A percentile compares a stretch with the other conserved stretches of the same genome.
Conservation (phyloP, 495 filamentous ascomycete genomes). For the Aspergillus sparsus region DNA sequence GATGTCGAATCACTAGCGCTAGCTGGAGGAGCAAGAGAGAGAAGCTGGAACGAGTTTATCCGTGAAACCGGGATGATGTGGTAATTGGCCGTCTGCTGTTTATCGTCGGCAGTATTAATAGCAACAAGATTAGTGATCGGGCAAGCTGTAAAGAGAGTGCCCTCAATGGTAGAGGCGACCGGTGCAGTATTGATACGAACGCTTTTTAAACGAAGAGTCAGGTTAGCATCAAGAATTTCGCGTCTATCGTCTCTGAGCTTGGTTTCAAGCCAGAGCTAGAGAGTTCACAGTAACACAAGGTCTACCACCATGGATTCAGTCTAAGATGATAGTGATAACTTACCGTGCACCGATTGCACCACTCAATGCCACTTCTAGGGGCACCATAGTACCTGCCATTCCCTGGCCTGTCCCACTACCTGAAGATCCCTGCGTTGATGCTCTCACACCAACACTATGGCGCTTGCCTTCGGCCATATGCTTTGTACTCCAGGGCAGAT, state of each 20-base stretch:
- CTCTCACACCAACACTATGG: slow-evolving; percentile 45
- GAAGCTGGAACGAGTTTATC: slow-evolving; percentile 59
- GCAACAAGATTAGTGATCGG: slow-evolving; percentile 66
- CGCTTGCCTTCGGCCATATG: slow-evolving; percentile 52
- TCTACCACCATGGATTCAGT: background rate
- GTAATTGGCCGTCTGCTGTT: slow-evolving; percentile 57
- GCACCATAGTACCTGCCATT: slow-evolving; percentile 45
- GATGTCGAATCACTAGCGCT: slow-evolving; percentile 40
- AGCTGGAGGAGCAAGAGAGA: slow-evolving; percentile 41
- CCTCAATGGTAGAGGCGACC: slow-evolving; percentile 56
- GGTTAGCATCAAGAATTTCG: slow-evolving; percentile 3
- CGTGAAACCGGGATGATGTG: slow-evolving; percentile 64
- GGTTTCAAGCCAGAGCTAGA: background rate
- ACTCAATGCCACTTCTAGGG: slow-evolving; percentile 51
- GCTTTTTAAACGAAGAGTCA: slow-evolving; percentile 35
- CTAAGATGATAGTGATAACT: slow-evolving; percentile 15
- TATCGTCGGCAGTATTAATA: slow-evolving; percentile 53
- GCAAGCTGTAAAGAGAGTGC: slow-evolving; percentile 66
- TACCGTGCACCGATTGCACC: slow-evolving; percentile 56
- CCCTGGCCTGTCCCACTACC: slow-evolving; percentile 30
- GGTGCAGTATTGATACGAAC: slow-evolving; percentile 62
- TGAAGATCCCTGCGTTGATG: slow-evolving; percentile 32
- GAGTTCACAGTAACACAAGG: too few relatives aligned
- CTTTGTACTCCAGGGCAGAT: slow-evolving; percentile 11
- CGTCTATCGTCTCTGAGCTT: background rate